Evolutionary conservation across 495 filamentous ascomycete species (phyloP).

Genomic region (Penicillium ochrochloron): DNA sequence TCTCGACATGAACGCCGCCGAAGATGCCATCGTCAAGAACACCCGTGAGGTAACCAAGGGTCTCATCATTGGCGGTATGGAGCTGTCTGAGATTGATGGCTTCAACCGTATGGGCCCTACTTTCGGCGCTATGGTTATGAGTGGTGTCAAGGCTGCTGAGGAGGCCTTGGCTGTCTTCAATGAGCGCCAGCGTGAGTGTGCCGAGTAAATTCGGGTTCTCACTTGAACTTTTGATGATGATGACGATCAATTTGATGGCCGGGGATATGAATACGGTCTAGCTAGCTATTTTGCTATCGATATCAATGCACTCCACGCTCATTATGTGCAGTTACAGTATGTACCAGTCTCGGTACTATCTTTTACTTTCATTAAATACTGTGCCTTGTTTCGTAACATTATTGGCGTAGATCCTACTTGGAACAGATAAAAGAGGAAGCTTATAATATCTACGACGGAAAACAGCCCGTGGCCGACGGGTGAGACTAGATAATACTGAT

Average conservation of each 20-base stretch:
- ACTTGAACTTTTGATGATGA: conserved; percentile 15
- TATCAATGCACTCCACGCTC: conserved; percentile 31
- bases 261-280: conserved; percentile 15
- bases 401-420: conserved; percentile 38
- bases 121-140: conserved; percentile 82
- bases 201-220: conserved; percentile 40
- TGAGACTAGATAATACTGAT: conserved; percentile 27
- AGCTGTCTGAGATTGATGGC: conserved; percentile 86
- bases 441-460: conserved; percentile 18
- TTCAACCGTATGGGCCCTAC: conserved; percentile 85
- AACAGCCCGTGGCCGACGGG: conserved; percentile 19
- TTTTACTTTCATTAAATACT: no score
- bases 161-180: conserved; percentile 79
- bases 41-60: conserved; percentile 86
- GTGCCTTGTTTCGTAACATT: no score
- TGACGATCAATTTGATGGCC: not conserved
- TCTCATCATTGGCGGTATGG: conserved; percentile 92
- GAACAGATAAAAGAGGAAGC: conserved; percentile 21
- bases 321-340: conserved; percentile 24
- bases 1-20: conserved; percentile 85
- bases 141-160: conserved; percentile 87
- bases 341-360: no score
- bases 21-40: conserved; percentile 89
- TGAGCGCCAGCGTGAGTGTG: conserved; percentile 67
- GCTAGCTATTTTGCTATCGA: conserved; percentile 14